A percentile compares a stretch with the other conserved stretches of the same genome.
These are phyloP conservation scores for Hura crepitans DNA, from an alignment of 441 rosid species.

Conservation along the genomic window DNA sequence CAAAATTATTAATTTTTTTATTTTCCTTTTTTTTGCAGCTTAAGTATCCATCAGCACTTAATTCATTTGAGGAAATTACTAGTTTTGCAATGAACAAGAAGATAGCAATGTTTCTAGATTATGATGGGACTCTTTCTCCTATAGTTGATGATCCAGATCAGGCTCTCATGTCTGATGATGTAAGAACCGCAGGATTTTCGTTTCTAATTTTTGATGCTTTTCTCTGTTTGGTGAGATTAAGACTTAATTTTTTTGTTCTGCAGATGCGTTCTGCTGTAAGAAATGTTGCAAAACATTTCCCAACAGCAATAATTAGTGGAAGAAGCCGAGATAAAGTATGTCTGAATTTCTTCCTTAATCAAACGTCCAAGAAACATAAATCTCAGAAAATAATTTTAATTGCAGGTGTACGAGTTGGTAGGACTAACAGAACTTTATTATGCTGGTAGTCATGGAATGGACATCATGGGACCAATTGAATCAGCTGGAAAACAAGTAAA, in stretches of 20 bases:
- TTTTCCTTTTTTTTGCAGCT: conserved; percentile 39
- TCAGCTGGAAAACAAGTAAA: conserved; percentile 65
- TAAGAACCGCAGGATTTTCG: conserved; percentile 31
- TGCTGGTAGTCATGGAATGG: conserved; percentile 99
- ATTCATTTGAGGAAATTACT: conserved; percentile 54
- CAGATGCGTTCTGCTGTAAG: conserved; percentile 94
- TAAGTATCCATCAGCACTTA: conserved; percentile 82
- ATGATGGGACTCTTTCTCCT: conserved; percentile 94
- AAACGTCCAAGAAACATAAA: background rate
- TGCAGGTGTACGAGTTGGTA: conserved; percentile 77
- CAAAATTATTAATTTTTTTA: background rate
- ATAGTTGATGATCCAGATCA: conserved; percentile 91
- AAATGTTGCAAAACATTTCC: conserved; percentile 64
- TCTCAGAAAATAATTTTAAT: background rate
- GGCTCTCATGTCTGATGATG: conserved; percentile 75
- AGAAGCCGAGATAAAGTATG: conserved; percentile 88
- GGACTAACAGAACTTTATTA: conserved; percentile 89
- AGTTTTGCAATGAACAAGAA: conserved; percentile 60
- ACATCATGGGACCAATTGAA: conserved; percentile 76
- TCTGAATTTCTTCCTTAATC: background rate
- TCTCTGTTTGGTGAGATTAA: background rate
- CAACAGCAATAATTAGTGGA: conserved; percentile 93
- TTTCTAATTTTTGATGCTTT: background rate
- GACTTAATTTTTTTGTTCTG: conserved; percentile 10
- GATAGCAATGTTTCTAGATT: conserved; percentile 79